Evolutionary conservation across 1,284 basidiomycete species (phyloP).

Genomic region (Ustilago lituana): DNA sequence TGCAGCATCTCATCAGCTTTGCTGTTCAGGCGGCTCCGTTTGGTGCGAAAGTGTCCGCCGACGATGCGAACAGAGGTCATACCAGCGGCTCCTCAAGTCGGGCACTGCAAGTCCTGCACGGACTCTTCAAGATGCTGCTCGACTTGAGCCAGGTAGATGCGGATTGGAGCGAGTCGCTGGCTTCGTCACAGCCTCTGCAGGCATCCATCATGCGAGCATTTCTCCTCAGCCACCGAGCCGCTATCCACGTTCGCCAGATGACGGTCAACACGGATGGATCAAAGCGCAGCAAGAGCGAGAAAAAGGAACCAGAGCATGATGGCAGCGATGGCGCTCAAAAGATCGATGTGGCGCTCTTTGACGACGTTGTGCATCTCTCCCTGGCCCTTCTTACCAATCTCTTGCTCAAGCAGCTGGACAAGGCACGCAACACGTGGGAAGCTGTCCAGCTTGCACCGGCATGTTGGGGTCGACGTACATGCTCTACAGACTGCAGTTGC

Average conservation of each 20-base stretch:
- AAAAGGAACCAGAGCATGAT: not conserved
- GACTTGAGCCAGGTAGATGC: conserved; percentile 48
- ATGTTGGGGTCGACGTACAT: conserved; percentile 29
- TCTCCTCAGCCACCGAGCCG: conserved; percentile 24
- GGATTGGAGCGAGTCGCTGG: conserved; percentile 38
- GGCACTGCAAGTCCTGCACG: conserved; percentile 35
- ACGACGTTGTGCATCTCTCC: conserved; percentile 46
- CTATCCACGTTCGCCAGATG: conserved; percentile 6
- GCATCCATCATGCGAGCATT: conserved; percentile 24
- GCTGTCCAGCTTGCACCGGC: conserved; percentile 7
- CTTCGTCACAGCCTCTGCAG: conserved; percentile 19
- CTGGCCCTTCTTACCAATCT: conserved; percentile 44
- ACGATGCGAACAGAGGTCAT: not conserved
- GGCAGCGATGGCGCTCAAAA: not conserved
- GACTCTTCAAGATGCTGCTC: conserved; percentile 36
- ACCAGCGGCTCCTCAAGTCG: conserved; percentile 4
- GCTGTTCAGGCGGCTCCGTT: conserved; percentile 30
- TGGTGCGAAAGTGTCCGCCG: not conserved
- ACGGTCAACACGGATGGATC: not conserved
- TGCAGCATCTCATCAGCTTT: conserved; percentile 26
- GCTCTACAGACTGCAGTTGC: conserved; percentile 15
- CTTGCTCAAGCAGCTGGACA: conserved; percentile 42
- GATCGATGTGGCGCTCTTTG: conserved; percentile 12
- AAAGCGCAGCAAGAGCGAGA: not conserved
- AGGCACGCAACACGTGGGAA: conserved; percentile 22